A percentile compares a stretch with the other conserved stretches of the same genome.
phyloP scores from a whole-genome alignment of 352 stramenopile species.

The Globisporangium cystogenes region DNA sequence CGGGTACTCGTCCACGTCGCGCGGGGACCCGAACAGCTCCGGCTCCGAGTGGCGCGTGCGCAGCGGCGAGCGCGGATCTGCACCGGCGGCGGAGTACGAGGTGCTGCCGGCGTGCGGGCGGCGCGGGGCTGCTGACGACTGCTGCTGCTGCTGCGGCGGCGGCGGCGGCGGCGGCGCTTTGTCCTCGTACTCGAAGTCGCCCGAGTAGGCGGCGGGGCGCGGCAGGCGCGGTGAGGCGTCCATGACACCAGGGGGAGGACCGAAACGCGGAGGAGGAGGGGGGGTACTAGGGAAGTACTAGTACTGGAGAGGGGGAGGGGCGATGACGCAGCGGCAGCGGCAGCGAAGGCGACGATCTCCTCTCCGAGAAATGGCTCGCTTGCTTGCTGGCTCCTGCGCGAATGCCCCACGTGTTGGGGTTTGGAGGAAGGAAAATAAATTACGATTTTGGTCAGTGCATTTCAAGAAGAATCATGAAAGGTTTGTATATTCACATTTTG shows the following conservation, averaged over 20 bases:
- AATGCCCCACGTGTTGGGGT: no score
- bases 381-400: no score
- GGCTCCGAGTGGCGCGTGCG: conserved; percentile 13
- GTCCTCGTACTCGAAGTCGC: conserved; percentile 16
- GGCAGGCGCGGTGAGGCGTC: conserved; percentile 4
- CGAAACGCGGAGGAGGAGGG: not conserved
- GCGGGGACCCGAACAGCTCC: conserved; percentile 10
- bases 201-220: conserved; percentile 4
- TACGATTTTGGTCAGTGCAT: no score
- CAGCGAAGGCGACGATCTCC: no score
- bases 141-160: not conserved
- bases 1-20: conserved; percentile 10
- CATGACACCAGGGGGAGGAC: conserved; percentile 1
- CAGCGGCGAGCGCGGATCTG: conserved; percentile 8
- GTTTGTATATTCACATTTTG: no score
- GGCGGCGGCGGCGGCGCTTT: conserved; percentile 11
- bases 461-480: no score
- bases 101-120: conserved; percentile 13
- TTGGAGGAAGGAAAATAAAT: no score
- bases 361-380: no score
- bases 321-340: not conserved
- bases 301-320: no score
- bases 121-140: not conserved
- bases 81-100: conserved; percentile 9
- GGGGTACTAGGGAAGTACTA: no score